Evolutionary conservation across 306 rosid species (phyloP).

Genomic region (Lathyrus aphaca): DNA sequence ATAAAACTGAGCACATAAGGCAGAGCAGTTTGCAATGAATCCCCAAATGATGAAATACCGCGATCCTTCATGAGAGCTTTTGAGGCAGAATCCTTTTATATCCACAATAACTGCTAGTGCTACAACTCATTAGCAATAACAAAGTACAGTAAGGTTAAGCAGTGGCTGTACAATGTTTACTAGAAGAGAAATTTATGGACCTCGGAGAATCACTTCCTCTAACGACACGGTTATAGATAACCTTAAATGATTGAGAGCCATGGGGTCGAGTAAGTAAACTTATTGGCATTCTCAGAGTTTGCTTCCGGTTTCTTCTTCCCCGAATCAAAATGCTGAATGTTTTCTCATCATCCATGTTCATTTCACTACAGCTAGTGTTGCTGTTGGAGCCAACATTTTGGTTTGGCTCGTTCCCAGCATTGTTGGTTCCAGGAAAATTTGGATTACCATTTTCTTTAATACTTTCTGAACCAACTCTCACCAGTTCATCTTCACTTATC

Average conservation of each 20-base stretch:
- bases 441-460: slow-evolving; percentile 60
- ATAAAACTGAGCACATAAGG: slow-evolving; percentile 35
- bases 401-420: slow-evolving; percentile 43
- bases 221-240: slow-evolving; percentile 74
- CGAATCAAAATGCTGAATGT: slow-evolving; percentile 90
- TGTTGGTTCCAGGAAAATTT: slow-evolving; percentile 48
- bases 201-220: slow-evolving; percentile 79
- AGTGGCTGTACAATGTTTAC: slow-evolving; percentile 76
- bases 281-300: slow-evolving; percentile 90
- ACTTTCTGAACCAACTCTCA: slow-evolving; percentile 50
- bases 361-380: slow-evolving; percentile 47
- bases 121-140: slow-evolving; percentile 39
- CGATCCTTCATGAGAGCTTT: slow-evolving; percentile 35
- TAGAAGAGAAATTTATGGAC: slow-evolving; percentile 59
- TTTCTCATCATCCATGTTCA: slow-evolving; percentile 70
- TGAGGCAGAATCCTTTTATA: slow-evolving; percentile 32
- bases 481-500: slow-evolving; percentile 49
- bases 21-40: slow-evolving; percentile 40
- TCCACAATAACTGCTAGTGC: slow-evolving; percentile 40
- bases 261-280: slow-evolving; percentile 91
- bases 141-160: slow-evolving; percentile 50
- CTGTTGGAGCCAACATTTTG: slow-evolving; percentile 40
- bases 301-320: slow-evolving; percentile 93
- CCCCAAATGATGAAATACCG: slow-evolving; percentile 38
- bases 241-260: slow-evolving; percentile 94